Base-by-base conservation (phyloP, 1,139 yeast species). In the Martiniozyma asiatica region DNA sequence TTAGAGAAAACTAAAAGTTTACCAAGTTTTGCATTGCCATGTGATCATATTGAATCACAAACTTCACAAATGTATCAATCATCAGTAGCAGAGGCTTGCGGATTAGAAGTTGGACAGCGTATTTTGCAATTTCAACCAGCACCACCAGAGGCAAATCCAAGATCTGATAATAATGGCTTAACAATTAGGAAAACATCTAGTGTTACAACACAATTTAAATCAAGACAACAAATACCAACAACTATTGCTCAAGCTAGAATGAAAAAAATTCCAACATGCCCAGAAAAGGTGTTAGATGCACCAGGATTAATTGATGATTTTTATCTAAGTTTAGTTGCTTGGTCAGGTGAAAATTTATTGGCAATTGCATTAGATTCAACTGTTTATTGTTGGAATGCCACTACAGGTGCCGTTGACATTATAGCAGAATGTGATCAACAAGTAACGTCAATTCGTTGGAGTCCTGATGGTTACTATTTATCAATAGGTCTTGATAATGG, bases 271-370 rank as follows among this genome's bases (percentile, higher is more conserved):
- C 85, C 94, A 10, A 73, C 84, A 0, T 84, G 85, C 11, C 97
- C 98, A 1, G 95, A 84, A 44, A 68, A 94, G 42, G 94, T 89
- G 2, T 63, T 89, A 28, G 99, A 89, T 57, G 98, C 98, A 0
- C 99, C 98, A 0, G 96, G 95, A 0, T 65, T 87, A 35, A 69
- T 79, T 22, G 96, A 89, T 53, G 98, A 89, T 56, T 92, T 85
- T 53, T 89, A 89, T 53, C 65, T 87, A 34, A 87, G 85, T 51
- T 60, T 89, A 32, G 58, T 89, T 35, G 75, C 89, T 38, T 89
- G 98, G 98, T 85, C 96, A 4, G 61, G 63, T 46, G 73, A 75
- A 21, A 85, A 89, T 53, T 63, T 78, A 34, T 63, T 92, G 26
- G 97, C 96, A 1, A 81, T 92, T 48, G 98, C 95, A 2, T 62